Evolutionary conservation across 345 rosid species (phyloP), one percentile per base, ranked within the genome.

Genomic region (Aquilaria yunnanensis): DNA sequence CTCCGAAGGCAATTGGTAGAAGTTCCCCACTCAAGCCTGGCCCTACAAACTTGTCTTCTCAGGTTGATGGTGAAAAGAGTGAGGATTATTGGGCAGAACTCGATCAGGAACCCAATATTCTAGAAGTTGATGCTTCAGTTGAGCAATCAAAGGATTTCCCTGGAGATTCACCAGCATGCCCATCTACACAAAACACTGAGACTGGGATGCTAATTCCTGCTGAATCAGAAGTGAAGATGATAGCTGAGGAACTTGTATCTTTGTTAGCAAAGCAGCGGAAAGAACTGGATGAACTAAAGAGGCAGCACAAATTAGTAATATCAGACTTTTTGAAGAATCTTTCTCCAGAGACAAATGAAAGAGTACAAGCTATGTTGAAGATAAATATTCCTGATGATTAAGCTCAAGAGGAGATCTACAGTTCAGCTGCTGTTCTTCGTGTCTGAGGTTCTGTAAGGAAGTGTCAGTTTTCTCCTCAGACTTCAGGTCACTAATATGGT

Each of bases 221-320:
- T 14, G 83, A 72, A 51, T 33, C 77, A 43, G 76, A 74, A 11
- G 69, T 78, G 32, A 78, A 65, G 54, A 51, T 54, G 23, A 54
- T 76, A 64, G 79, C 72, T 1, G 74, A 83, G 64, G 79, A 77
- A 69, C 89, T 94, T 13, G 84, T 90, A 75, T 50, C 69, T 69
- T 65, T 90, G 61, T 65, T 94, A 74, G 59, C 57, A 59, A 70
- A 77, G 72, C 96, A 90, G 67, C 83, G 85, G 76, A 75, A 71
- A 67, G 96, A 94, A 61, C 65, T 90, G 59, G 84, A 83, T 52
- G 86, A 88, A 75, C 69, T 85, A 47, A 78, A 75, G 69, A 80
- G 71, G 73, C 76, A 80, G 72, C 97, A 94, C 60, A 74, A 75
- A 58, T 63, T 66, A 51, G 78, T 73, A 23, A 77, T 88, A 66